A percentile compares a stretch with the other conserved stretches of the same genome.
Evolutionary conservation across 768 basidiomycete species (phyloP).

Genomic region (Rhizopogon sp.): DNA sequence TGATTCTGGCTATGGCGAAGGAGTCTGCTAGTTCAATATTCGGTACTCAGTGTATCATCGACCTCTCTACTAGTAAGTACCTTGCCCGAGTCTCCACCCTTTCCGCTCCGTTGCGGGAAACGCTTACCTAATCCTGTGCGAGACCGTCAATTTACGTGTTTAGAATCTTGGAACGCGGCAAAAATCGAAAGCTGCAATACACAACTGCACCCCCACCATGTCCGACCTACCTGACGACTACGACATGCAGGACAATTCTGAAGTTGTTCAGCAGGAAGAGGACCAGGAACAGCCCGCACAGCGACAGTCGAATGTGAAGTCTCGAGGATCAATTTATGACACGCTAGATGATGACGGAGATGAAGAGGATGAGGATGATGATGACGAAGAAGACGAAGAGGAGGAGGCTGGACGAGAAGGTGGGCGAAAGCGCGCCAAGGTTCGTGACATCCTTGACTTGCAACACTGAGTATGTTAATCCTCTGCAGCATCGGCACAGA

Average conservation of each 20-base stretch:
- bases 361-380: conserved; percentile 45
- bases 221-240: conserved; percentile 37
- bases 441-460: conserved; percentile 20
- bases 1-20: too few species aligned
- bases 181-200: too few species aligned
- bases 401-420: conserved; percentile 46
- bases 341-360: conserved; percentile 35
- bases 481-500: conserved; percentile 57
- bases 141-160: too few species aligned
- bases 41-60: too few species aligned
- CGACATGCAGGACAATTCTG: conserved; percentile 20
- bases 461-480: conserved; percentile 5
- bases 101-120: too few species aligned
- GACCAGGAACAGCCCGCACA: conserved; percentile 28
- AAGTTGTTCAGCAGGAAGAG: conserved; percentile 22
- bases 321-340: conserved; percentile 29
- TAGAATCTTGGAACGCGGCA: too few species aligned
- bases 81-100: too few species aligned
- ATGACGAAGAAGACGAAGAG: conserved; percentile 53
- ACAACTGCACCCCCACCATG: conserved; percentile 24
- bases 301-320: conserved; percentile 17
- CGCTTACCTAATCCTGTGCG: too few species aligned
- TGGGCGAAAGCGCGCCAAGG: conserved; percentile 60
- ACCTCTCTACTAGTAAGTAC: too few species aligned
- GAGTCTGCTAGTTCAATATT: too few species aligned